A percentile compares a stretch with the other conserved stretches of the same genome.
Conservation (phyloP, 495 filamentous ascomycete species). For the Evansstolkia leycettana region DNA sequence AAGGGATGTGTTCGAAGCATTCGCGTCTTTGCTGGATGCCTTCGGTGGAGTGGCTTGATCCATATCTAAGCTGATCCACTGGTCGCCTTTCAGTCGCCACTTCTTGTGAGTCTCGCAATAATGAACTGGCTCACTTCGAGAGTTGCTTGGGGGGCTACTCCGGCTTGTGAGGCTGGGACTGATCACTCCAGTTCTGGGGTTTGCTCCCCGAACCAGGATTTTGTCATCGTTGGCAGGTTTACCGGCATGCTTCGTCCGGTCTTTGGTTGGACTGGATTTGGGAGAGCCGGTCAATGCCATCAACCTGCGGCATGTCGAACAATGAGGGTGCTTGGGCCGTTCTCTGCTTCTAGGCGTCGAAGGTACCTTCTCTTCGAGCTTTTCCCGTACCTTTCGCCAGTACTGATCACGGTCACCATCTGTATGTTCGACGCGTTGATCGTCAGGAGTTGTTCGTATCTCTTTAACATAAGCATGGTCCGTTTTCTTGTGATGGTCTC, state of each 20-base stretch:
- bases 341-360: constrained; percentile 11
- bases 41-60: constrained; percentile 9
- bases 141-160: constrained; percentile 2
- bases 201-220: constrained; percentile 10
- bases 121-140: constrained; percentile 1
- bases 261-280: constrained; percentile 8
- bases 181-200: constrained; percentile 16
- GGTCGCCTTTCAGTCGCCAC: constrained; percentile 15
- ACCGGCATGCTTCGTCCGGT: constrained; percentile 7
- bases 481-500: constrained; percentile 3
- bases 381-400: constrained; percentile 20
- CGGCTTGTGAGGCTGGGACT: constrained; percentile 12
- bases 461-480: not conserved
- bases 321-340: constrained; percentile 10
- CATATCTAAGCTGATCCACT: constrained; percentile 9
- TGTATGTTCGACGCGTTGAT: constrained; percentile 7
- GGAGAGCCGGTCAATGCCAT: constrained; percentile 9
- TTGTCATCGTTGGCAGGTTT: constrained; percentile 9
- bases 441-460: constrained; percentile 8
- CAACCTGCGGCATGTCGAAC: constrained; percentile 13
- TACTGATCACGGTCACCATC: constrained; percentile 18
- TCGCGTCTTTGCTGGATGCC: constrained; percentile 11
- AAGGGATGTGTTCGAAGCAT: constrained; percentile 16
- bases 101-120: constrained; percentile 10
- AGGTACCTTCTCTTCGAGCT: constrained; percentile 18